Evolutionary conservation across 306 rosid genomes (phyloP).

Genomic region (Ochetophila trinervis): DNA sequence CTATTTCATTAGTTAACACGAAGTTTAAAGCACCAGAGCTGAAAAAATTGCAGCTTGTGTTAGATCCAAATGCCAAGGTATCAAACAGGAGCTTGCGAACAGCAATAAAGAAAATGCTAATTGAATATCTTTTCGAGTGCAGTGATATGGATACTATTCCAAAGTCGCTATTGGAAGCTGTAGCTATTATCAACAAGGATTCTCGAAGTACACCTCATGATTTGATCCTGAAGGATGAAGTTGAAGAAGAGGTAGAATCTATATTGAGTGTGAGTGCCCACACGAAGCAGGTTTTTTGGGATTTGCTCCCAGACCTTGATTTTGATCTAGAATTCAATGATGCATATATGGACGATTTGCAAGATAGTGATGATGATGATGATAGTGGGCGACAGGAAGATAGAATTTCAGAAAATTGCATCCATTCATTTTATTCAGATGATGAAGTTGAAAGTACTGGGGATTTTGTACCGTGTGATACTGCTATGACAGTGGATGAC

Average conservation of each 20-base stretch:
- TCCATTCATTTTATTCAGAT: constrained; percentile 23
- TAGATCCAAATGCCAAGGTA: constrained; percentile 55
- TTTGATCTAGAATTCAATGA: constrained; percentile 59
- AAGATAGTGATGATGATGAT: constrained; percentile 54
- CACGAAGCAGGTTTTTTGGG: constrained; percentile 59
- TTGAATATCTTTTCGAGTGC: constrained; percentile 63
- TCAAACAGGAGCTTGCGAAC: constrained; percentile 39
- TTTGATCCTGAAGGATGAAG: constrained; percentile 32
- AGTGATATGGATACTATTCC: constrained; percentile 68
- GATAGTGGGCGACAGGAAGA: constrained; percentile 21
- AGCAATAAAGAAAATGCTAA: constrained; percentile 51
- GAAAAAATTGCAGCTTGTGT: constrained; percentile 45
- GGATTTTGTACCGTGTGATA: constrained; percentile 42
- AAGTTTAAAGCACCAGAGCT: constrained; percentile 38
- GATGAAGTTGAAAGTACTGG: constrained; percentile 54
- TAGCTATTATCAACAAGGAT: constrained; percentile 46
- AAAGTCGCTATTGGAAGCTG: constrained; percentile 38
- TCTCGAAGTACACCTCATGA: constrained; percentile 22
- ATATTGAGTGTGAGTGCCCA: constrained; percentile 70
- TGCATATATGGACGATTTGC: constrained; percentile 67
- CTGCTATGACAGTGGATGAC: constrained; percentile 20
- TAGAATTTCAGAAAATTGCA: constrained; percentile 18
- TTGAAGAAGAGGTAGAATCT: constrained; percentile 62
- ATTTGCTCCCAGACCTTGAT: constrained; percentile 46
- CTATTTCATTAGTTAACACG: constrained; percentile 53